These are phyloP conservation scores for Cerrena zonata DNA, from an alignment of 1,284 basidiomycete species.

Conservation along the genomic window DNA sequence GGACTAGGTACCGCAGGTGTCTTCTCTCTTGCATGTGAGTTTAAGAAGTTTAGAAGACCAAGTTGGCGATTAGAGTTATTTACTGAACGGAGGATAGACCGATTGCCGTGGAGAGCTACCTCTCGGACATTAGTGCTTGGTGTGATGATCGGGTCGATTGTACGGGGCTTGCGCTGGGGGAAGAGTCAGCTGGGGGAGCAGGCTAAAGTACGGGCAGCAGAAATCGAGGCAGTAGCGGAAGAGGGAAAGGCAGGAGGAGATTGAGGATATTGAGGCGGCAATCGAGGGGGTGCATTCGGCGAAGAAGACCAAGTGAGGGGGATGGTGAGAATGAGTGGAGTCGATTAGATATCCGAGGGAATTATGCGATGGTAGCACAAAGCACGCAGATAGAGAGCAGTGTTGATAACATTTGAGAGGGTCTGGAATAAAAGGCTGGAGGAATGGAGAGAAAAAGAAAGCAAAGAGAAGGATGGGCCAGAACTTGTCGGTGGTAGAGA, in stretches of 20 bases:
- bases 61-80: too few relatives aligned
- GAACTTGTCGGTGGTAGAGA: too few relatives aligned
- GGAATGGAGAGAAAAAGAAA: constrained; percentile 1
- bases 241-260: constrained; percentile 18
- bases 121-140: constrained; percentile 50
- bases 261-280: constrained; percentile 7
- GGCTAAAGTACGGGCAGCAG: constrained; percentile 16
- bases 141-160: constrained; percentile 43
- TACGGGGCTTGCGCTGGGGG: constrained; percentile 48
- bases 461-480: too few relatives aligned
- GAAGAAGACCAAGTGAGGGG: not conserved
- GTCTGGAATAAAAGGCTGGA: not conserved
- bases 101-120: constrained; percentile 49
- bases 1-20: constrained; percentile 56
- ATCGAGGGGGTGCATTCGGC: not conserved
- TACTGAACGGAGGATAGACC: constrained; percentile 39
- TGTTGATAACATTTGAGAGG: too few relatives aligned
- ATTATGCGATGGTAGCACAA: not conserved
- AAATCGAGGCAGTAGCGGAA: constrained; percentile 15
- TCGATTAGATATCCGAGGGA: not conserved
- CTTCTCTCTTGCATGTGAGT: constrained; percentile 63
- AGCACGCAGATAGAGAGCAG: not conserved
- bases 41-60: too few relatives aligned
- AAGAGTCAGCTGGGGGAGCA: constrained; percentile 32
- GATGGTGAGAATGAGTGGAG: not conserved